phyloP scores from a whole-genome alignment of 495 filamentous ascomycete genomes.

The Tuber melanosporum region DNA sequence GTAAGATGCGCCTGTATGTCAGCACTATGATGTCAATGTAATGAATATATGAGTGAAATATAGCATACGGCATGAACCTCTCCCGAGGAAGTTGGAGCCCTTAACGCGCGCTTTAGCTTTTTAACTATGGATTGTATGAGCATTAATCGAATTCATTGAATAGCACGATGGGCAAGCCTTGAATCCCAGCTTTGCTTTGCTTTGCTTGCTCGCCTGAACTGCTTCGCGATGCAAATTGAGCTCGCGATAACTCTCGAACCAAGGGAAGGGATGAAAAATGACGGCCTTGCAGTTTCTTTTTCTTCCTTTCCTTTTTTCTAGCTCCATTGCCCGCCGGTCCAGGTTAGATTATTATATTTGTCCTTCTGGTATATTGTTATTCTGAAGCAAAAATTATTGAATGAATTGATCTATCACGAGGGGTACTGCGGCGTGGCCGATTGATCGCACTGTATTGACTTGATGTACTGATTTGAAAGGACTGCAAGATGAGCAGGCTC shows the following conservation, averaged over 20 bases:
- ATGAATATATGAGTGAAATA: not conserved
- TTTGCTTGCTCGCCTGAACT: not conserved
- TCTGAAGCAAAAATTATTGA: not conserved
- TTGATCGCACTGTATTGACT: not conserved
- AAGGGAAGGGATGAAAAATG: not conserved
- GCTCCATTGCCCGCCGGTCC: not conserved
- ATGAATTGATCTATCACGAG: not conserved
- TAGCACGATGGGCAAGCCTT: not conserved
- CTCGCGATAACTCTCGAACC: not conserved
- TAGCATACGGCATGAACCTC: not conserved
- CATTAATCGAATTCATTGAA: not conserved
- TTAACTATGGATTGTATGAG: not conserved
- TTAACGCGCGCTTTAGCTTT: not conserved
- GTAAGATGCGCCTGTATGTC: not conserved
- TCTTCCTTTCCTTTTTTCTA: not conserved
- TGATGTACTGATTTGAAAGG: conserved; percentile 6
- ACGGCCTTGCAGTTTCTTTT: not conserved
- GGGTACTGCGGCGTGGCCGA: not conserved
- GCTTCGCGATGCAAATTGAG: not conserved
- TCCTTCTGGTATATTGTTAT: not conserved
- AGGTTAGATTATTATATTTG: not conserved
- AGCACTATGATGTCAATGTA: not conserved
- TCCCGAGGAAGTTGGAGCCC: not conserved
- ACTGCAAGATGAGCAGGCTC: not conserved
- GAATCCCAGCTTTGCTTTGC: not conserved